A percentile compares a stretch with the other conserved stretches of the same genome.
These are phyloP conservation scores for Solanum paucissectum DNA, from an alignment of 257 asterid species.

Conservation along the genomic window DNA sequence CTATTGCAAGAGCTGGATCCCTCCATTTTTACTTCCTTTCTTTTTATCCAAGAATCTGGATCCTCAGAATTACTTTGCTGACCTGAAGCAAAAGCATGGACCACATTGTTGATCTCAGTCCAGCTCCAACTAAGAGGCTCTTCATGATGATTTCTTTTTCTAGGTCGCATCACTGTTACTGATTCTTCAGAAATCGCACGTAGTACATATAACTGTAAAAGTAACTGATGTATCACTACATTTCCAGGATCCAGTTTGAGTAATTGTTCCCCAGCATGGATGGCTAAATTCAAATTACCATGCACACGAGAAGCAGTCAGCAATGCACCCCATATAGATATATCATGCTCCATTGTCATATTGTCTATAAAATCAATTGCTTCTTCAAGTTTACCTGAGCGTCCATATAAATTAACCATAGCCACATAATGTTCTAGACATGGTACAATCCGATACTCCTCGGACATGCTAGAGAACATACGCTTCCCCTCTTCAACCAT, in stretches of 20 bases:
- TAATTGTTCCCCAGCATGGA: conserved; percentile 53
- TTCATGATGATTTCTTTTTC: conserved; percentile 18
- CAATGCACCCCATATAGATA: conserved; percentile 50
- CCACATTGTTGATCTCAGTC: conserved; percentile 39
- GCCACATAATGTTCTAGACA: conserved; percentile 57
- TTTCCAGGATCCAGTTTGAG: conserved; percentile 63
- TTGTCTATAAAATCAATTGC: conserved; percentile 39
- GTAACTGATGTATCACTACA: conserved; percentile 19
- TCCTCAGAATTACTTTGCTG: conserved; percentile 16
- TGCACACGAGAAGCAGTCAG: conserved; percentile 52
- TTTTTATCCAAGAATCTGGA: conserved; percentile 35
- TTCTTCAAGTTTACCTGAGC: conserved; percentile 61
- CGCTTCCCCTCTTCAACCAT: conserved; percentile 45
- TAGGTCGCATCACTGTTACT: conserved; percentile 18
- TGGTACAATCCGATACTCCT: conserved; percentile 38
- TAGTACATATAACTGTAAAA: conserved; percentile 37
- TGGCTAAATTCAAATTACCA: conserved; percentile 49
- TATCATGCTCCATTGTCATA: conserved; percentile 40
- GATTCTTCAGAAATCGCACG: conserved; percentile 28
- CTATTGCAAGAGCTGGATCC: conserved; percentile 12
- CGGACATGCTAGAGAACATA: conserved; percentile 32
- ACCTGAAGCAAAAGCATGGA: conserved; percentile 36
- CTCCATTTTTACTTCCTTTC: conserved; percentile 17
- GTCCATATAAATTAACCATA: conserved; percentile 62
- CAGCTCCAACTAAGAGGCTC: conserved; percentile 44